Percentiles rank a stretch among this genome's conserved stretches.
Conservation (phyloP, 2,329 filamentous ascomycete species). For the Chrysoporthe austroafricana region DNA sequence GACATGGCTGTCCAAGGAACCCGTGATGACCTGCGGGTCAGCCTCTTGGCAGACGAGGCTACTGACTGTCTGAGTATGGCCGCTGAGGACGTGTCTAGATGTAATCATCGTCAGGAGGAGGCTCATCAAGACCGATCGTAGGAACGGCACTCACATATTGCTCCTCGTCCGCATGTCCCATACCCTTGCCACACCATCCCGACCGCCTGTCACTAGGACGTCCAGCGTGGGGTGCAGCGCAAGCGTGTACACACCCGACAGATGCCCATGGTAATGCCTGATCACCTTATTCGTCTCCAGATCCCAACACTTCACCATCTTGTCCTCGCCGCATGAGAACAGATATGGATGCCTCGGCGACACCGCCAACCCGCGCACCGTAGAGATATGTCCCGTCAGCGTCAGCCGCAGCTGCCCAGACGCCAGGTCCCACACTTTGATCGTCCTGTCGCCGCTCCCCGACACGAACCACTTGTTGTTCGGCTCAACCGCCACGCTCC, state of each 20-base stretch:
- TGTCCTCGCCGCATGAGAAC: constrained; percentile 97
- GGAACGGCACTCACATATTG: constrained; percentile 63
- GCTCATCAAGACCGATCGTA: neutral
- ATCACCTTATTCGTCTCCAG: constrained; percentile 99
- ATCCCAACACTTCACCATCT: constrained; percentile 99
- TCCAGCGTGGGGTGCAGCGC: constrained; percentile 93
- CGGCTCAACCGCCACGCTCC: constrained; percentile 86
- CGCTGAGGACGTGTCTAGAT: constrained; percentile 74
- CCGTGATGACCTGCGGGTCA: constrained; percentile 92
- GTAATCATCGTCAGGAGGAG: neutral
- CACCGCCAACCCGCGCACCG: constrained; percentile 87
- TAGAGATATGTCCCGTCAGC: constrained; percentile 91
- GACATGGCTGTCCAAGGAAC: constrained; percentile 90
- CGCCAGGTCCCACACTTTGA: constrained; percentile 98
- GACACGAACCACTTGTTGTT: constrained; percentile 98
- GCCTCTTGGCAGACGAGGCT: constrained; percentile 93
- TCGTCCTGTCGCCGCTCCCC: constrained; percentile 91
- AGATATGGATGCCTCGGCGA: constrained; percentile 94
- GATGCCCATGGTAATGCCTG: constrained; percentile 93
- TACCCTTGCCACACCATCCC: constrained; percentile 91
- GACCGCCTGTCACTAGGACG: constrained; percentile 89
- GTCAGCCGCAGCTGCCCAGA: constrained; percentile 84
- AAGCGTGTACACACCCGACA: constrained; percentile 93
- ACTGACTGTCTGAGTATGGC: constrained; percentile 88
- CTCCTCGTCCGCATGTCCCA: constrained; percentile 98